These are phyloP conservation scores for Backusella australiensis DNA, from an alignment of 192 early-diverging fungal genomes.

Conservation along the genomic window DNA sequence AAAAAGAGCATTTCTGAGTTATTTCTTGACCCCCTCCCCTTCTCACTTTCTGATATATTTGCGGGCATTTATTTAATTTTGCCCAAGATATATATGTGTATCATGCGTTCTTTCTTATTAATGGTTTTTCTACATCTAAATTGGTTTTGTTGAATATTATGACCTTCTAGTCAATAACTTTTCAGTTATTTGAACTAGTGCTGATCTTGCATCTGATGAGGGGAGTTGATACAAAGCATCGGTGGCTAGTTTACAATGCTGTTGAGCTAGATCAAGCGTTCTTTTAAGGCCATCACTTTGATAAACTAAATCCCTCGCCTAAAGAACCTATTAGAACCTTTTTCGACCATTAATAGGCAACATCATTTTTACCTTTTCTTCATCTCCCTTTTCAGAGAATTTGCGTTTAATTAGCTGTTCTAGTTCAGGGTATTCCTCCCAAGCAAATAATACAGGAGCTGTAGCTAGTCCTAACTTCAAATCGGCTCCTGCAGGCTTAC, in stretches of 20 bases:
- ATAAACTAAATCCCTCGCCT: slow-evolving; percentile 80
- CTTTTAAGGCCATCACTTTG: slow-evolving; percentile 73
- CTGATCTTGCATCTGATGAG: slow-evolving; percentile 68
- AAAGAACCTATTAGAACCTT: not conserved
- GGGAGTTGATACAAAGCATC: slow-evolving; percentile 69
- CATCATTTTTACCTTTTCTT: slow-evolving; percentile 55
- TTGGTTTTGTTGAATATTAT: not conserved
- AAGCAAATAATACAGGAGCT: slow-evolving; percentile 92
- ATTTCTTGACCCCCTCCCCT: not conserved
- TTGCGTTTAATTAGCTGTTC: slow-evolving; percentile 83
- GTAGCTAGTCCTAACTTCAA: slow-evolving; percentile 88
- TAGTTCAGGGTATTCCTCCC: slow-evolving; percentile 83
- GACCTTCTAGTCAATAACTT: slow-evolving; percentile 75
- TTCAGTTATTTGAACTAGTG: slow-evolving; percentile 76
- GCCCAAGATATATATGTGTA: not conserved
- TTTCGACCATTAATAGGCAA: too few relatives aligned
- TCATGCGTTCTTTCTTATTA: not conserved
- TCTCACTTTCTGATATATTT: not conserved
- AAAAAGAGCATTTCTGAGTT: not conserved
- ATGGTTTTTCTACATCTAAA: not conserved
- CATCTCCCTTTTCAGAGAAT: slow-evolving; percentile 77
- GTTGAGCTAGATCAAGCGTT: slow-evolving; percentile 72
- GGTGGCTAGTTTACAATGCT: slow-evolving; percentile 73
- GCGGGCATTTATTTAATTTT: not conserved
- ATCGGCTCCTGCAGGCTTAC: slow-evolving; percentile 91